These are phyloP conservation scores for Rhodotorula sp. DNA, from an alignment of 1,284 basidiomycete species.

Conservation along the genomic window DNA sequence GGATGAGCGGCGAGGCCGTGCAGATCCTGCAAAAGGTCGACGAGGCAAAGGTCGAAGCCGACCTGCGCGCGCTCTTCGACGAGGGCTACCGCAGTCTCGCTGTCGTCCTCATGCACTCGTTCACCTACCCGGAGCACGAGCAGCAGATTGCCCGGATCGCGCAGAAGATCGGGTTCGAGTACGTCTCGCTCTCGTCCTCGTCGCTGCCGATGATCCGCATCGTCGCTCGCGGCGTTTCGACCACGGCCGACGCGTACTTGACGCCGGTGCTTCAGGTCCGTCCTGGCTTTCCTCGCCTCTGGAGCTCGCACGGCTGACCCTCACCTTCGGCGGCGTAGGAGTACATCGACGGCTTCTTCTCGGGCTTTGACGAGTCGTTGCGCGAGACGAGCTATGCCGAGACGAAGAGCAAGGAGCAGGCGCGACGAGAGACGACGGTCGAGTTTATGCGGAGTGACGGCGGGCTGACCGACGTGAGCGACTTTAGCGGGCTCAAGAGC, in stretches of 20 bases:
- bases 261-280: slow-evolving; percentile 53
- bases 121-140: slow-evolving; percentile 77
- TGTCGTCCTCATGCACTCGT: slow-evolving; percentile 86
- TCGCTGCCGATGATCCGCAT: slow-evolving; percentile 69
- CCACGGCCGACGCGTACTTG: slow-evolving; percentile 89
- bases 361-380: slow-evolving; percentile 80
- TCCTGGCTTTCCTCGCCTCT: background rate
- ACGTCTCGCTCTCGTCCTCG: slow-evolving; percentile 84
- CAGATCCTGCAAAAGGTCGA: slow-evolving; percentile 78
- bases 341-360: slow-evolving; percentile 59
- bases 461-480: slow-evolving; percentile 73
- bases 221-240: slow-evolving; percentile 86
- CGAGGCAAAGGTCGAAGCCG: slow-evolving; percentile 52
- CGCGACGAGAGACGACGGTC: slow-evolving; percentile 67
- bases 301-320: too few relatives aligned
- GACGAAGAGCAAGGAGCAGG: slow-evolving; percentile 83
- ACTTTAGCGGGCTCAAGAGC: slow-evolving; percentile 84
- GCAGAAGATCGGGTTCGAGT: slow-evolving; percentile 51
- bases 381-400: slow-evolving; percentile 60
- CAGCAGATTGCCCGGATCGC: slow-evolving; percentile 61
- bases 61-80: slow-evolving; percentile 69
- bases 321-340: background rate
- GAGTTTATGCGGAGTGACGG: slow-evolving; percentile 85
- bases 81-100: slow-evolving; percentile 80
- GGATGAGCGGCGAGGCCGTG: slow-evolving; percentile 88